Base-by-base conservation (phyloP, 2,329 filamentous ascomycete species). In the Talaromyces sp. region DNA sequence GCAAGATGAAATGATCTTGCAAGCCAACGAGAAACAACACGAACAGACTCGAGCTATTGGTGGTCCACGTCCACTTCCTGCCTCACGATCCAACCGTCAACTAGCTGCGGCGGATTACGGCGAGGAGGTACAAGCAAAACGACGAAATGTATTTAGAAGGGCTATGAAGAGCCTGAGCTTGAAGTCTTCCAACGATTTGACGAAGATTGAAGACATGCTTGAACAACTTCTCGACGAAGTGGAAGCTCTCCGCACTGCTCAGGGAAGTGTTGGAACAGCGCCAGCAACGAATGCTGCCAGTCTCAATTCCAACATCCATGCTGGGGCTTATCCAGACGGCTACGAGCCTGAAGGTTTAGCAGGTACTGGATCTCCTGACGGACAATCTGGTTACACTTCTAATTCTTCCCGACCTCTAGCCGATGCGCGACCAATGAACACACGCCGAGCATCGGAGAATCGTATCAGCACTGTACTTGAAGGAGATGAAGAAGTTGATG, bases 181-280 rank as follows among this genome's bases (percentile, higher is more conserved):
- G 74, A 96, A 95, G 81, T 94, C 92, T 61, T 89, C 90, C 7
- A 94, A 91, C 72, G 95, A 99, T 71, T 85, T 97, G 61, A 87
- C 88, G 69, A 91, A 92, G 71, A 97, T 97, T 68, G 92, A 95
- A 76, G 90, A 92, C 67, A 94, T 95, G 90, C 85, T 99, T 38
- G 91, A 95, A 77, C 93, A 97, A 74, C 85, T 99, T 25, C 86
- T 99, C 22, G 91, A 89, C 60, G 95, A 99, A 75, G 93, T 99
- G 6, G 94, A 98, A 75, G 91, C 87, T 56, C 83, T 95, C 66
- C 92, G 93, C 73, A 85, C 80, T 59, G 79, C 78, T 25, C 84
- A 86, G 69, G 81, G 70, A 38, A 68, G 67, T 47, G 68, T 64
- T 17, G 66, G 53, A 11, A 53, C 69, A 34, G 72, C 71, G 49